Conservation (phyloP, 805 yeast genomes). For the Teunomyces cretensis region DNA sequence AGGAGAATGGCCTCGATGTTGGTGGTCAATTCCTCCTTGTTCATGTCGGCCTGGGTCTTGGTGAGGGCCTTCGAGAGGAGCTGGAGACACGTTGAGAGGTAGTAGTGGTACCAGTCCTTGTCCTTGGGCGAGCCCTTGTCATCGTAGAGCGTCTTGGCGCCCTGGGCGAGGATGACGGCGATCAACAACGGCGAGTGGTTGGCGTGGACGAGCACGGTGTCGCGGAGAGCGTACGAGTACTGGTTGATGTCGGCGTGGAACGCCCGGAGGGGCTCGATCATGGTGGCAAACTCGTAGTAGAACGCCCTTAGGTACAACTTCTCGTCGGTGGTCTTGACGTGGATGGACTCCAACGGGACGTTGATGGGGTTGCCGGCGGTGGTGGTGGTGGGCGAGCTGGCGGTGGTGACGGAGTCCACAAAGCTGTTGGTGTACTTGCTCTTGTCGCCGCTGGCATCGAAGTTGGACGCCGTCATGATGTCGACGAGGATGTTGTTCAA, state of each 20-base stretch:
- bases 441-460: background rate
- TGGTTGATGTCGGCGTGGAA: slow-evolving; percentile 25
- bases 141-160: slow-evolving; percentile 55
- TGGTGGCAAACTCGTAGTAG: slow-evolving; percentile 32
- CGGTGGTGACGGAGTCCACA: background rate
- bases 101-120: slow-evolving; percentile 63
- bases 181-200: slow-evolving; percentile 56
- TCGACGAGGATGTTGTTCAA: slow-evolving; percentile 37
- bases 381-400: background rate
- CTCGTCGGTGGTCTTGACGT: slow-evolving; percentile 25
- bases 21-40: slow-evolving; percentile 22
- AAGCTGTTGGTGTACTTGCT: slow-evolving; percentile 1
- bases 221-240: slow-evolving; percentile 53
- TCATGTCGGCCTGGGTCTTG: slow-evolving; percentile 11
- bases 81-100: slow-evolving; percentile 59
- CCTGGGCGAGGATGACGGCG: slow-evolving; percentile 69
- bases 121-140: slow-evolving; percentile 46
- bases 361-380: slow-evolving; percentile 17
- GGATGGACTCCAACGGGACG: slow-evolving; percentile 28
- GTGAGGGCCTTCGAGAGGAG: slow-evolving; percentile 47
- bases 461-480: slow-evolving; percentile 32
- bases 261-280: slow-evolving; percentile 35
- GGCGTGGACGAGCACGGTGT: slow-evolving; percentile 58
- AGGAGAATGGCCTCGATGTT: slow-evolving; percentile 64
- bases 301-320: slow-evolving; percentile 33